Conservation (phyloP, 257 asterid species). For the Leonotis leonurus region DNA sequence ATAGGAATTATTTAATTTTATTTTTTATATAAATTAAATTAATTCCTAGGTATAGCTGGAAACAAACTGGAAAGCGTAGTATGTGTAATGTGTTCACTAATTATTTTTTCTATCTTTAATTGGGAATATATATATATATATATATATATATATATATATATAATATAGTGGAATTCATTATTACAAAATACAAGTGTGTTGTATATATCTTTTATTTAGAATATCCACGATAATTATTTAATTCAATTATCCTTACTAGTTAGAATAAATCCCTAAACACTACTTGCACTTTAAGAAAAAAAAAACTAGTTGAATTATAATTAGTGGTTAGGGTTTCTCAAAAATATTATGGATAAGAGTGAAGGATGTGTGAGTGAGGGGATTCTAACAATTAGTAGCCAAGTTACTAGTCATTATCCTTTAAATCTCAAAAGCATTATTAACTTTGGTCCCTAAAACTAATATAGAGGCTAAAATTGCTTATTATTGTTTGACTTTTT, state of each 20-base stretch:
- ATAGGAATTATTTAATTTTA: too few species aligned
- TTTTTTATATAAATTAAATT: background rate
- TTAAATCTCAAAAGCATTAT: background rate
- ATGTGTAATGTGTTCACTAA: background rate
- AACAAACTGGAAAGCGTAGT: background rate
- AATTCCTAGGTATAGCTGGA: background rate
- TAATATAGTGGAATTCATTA: too few species aligned
- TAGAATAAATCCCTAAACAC: background rate
- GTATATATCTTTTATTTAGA: too few species aligned
- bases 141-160: too few species aligned
- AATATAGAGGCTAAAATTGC: constrained; percentile 1
- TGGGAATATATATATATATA: too few species aligned
- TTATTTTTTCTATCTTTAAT: too few species aligned
- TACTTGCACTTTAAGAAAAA: too few species aligned
- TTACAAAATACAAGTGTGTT: too few species aligned
- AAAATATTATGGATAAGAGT: constrained; percentile 10
- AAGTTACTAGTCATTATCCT: constrained; percentile 22
- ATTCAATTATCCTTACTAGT: background rate
- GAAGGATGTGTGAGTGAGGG: background rate
- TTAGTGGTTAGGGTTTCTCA: background rate
- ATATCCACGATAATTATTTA: too few species aligned
- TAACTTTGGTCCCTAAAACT: constrained; percentile 12
- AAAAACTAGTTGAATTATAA: too few species aligned
- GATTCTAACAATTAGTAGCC: constrained; percentile 10
- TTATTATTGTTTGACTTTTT: constrained; percentile 3